Evolutionary conservation across 148 eudicot genomes (phyloP), one percentile per base, ranked within the genome.

Genomic region (Fagopyrum esculentum): DNA sequence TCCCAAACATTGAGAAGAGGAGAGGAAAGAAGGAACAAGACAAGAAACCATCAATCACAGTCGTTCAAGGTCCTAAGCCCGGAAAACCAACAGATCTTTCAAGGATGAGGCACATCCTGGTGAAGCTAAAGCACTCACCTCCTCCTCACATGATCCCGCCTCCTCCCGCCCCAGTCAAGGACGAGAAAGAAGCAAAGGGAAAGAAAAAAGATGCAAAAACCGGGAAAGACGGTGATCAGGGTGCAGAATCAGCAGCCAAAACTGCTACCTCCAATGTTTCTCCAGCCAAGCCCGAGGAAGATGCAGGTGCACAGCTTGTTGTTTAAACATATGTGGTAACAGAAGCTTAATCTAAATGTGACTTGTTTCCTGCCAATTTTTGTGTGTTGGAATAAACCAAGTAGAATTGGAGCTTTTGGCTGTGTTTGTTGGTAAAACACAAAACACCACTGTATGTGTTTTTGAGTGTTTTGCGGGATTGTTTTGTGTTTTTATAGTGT

Each of bases 11-110:
- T 19, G 97, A 94, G 79, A 95, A 92, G 87, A 88, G 86, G 75
- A 88, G 96, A 74, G 87, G 86, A 73, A 95, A 95, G 92, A 95
- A 95, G 76, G 98, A 95, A 17, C 90, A 90, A 80, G 98, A 94
- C 30, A 95, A 92, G 86, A 92, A 95, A 74, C 90, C 98, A 13
- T 91, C 97, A 60, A 84, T 95, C 54, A 87, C 91, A 13, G 88
- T 95, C 63, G 60, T 95, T 71, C 98, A 95, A 77, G 98, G 98
- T 69, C 98, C 98, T n/a, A 95, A 95, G 75, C 98, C 98, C 6
- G 98, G 98, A 60, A 95, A 95, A 82, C 98, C 98, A 44, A 95
- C 98, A 2, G 98, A 95, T 77, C 92, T 95, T 71, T 83, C 97
- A 13, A 90, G 98, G 82, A 78, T 95, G 98, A 86, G 98, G 64